These are phyloP conservation scores for Xerocomellus chrysenteron DNA, from an alignment of 768 basidiomycete genomes.

Conservation along the genomic window DNA sequence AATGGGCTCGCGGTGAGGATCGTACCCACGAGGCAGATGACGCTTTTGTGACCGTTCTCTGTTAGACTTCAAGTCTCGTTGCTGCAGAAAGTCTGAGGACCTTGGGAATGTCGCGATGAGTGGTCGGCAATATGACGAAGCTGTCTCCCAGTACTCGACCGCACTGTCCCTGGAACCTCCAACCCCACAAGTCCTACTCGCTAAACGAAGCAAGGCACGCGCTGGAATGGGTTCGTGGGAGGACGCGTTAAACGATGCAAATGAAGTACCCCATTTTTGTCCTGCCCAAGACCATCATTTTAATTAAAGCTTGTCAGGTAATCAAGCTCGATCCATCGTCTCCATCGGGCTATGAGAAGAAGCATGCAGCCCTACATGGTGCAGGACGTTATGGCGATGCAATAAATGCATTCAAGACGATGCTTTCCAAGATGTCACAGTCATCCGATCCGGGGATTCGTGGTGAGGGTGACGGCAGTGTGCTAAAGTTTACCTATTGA, in stretches of 20 bases:
- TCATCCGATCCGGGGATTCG: background rate
- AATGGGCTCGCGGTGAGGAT: background rate
- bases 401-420: background rate
- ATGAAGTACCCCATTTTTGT: background rate
- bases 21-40: too few species aligned
- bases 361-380: background rate
- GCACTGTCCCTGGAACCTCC: background rate
- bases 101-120: background rate
- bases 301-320: background rate
- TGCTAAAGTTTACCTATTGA: background rate
- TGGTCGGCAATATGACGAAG: background rate
- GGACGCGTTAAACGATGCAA: slow-evolving; percentile 1
- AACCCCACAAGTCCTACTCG: background rate
- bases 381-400: background rate
- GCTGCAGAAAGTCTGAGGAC: background rate
- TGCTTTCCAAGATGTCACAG: background rate
- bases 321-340: slow-evolving; percentile 2
- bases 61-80: too few species aligned
- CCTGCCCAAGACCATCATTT: too few species aligned
- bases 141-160: background rate
- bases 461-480: background rate
- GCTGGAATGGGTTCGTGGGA: background rate
- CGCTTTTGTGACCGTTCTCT: too few species aligned
- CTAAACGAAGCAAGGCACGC: background rate
- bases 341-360: background rate